A percentile compares a stretch with the other conserved stretches of the same genome.
phyloP scores from a whole-genome alignment of 306 rosid genomes.

The Mucuna pruriens region DNA sequence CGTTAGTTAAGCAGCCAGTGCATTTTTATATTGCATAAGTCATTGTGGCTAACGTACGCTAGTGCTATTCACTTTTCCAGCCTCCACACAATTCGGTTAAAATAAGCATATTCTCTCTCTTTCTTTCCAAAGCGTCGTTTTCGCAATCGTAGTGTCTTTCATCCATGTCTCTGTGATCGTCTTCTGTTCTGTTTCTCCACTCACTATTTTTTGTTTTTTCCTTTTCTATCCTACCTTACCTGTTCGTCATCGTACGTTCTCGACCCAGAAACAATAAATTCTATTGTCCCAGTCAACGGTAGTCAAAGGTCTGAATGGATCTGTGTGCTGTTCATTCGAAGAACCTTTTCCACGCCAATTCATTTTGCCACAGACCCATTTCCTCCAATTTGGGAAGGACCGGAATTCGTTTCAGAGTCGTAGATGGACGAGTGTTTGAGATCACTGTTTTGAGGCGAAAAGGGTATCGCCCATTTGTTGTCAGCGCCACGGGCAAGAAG shows the following conservation, averaged over 20 bases:
- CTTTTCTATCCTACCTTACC: neutral
- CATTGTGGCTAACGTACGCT: neutral
- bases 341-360: slow-evolving; percentile 51
- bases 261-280: slow-evolving; percentile 3
- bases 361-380: slow-evolving; percentile 55
- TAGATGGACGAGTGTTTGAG: slow-evolving; percentile 51
- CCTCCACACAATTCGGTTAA: slow-evolving; percentile 21
- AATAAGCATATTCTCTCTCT: slow-evolving; percentile 38
- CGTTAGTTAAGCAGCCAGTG: neutral
- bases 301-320: slow-evolving; percentile 62
- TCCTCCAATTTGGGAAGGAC: slow-evolving; percentile 47
- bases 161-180: slow-evolving; percentile 17
- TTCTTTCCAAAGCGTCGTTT: slow-evolving; percentile 28
- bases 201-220: neutral
- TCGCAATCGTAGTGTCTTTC: slow-evolving; percentile 32
- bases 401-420: slow-evolving; percentile 45
- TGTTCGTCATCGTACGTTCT: neutral
- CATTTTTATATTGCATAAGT: neutral
- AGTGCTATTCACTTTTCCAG: neutral
- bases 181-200: slow-evolving; percentile 31
- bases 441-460: slow-evolving; percentile 53
- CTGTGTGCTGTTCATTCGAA: slow-evolving; percentile 65
- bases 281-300: slow-evolving; percentile 1
- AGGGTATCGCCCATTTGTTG: slow-evolving; percentile 46
- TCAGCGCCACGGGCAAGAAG: slow-evolving; percentile 73